Base-by-base conservation (phyloP, 139 green algal genomes). In the Ulvella scutata region DNA sequence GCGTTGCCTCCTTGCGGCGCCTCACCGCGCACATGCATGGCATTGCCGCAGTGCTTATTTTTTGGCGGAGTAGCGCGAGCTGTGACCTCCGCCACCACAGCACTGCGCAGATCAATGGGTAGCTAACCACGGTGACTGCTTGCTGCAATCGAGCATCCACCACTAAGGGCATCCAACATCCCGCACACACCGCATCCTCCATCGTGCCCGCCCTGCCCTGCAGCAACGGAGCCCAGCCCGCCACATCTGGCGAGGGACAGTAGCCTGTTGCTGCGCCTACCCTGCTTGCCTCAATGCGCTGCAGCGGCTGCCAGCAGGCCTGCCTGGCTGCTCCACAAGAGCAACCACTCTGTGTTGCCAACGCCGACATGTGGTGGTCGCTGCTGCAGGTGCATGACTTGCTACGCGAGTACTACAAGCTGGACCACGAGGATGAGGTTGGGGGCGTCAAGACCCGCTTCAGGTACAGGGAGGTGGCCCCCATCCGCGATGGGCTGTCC, bases 371-470 rank as follows among this genome's bases (percentile, higher is more conserved):
- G n/a, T n/a, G n/a, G n/a, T n/a, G n/a, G n/a, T n/a, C n/a, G n/a
- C n/a, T n/a, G n/a, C n/a, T 67, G 13, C 51, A 86, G 72, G 37
- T 89, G 67, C 77, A 85, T 59, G 85, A 86, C 36, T 72, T 92
- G 76, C 73, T 97, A 67, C 87, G 95, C 75, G 91, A 98, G 77
- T 97, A 97, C 79, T 91, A 96, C 83, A 86, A 87, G 76, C 84
- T 98, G 38, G 90, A 98, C 77, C 93, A 92, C 51, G 93, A 98
- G 81, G 92, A 94, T 74, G 74, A 86, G 37, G 83, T 95, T 6
- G 92, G 87, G 0, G 90, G 87, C 26, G 31, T 96, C 3, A 82
- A 81, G 51, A 90, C 81, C n/a, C 79, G 87, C 23, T 97, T 94
- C 82, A 78, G 83, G 43, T 83, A 79, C 43, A 34, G 28, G 37